Evolutionary conservation across 106 monocot genomes (phyloP).

Genomic region (Dendrobium officinale): DNA sequence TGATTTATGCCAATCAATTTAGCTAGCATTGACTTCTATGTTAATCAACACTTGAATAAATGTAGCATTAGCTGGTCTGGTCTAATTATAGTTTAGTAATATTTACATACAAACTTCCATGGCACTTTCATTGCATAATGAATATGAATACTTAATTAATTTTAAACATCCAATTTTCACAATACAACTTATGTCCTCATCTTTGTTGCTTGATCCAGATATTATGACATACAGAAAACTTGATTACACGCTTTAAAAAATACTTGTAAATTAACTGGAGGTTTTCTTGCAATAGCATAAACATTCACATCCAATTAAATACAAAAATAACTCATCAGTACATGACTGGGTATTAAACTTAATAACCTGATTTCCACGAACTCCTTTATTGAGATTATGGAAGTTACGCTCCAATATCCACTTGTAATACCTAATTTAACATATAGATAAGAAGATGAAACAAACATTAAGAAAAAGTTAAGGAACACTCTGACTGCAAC

Average conservation of each 20-base stretch:
- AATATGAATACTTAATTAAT: background rate
- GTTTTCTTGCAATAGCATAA: background rate
- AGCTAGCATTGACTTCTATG: background rate
- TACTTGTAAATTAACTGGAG: background rate
- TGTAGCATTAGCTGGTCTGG: background rate
- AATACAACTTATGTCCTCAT: background rate
- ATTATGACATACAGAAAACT: background rate
- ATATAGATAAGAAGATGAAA: background rate
- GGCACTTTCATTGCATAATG: background rate
- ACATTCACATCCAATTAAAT: background rate
- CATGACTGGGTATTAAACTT: background rate
- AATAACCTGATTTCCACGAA: slow-evolving; percentile 93
- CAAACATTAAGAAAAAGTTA: background rate
- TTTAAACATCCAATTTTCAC: background rate
- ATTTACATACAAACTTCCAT: background rate
- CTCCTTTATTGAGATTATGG: slow-evolving; percentile 94
- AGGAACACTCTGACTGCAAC: slow-evolving; percentile 1
- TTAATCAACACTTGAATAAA: background rate
- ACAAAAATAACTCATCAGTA: background rate
- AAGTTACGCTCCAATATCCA: slow-evolving; percentile 99
- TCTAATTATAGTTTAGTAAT: background rate
- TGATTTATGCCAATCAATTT: background rate
- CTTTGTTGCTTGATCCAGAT: background rate
- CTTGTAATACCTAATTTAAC: slow-evolving; percentile 76
- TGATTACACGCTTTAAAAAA: background rate